These are phyloP conservation scores for Mycena chlorophos DNA, from an alignment of 768 basidiomycete genomes.

Conservation along the genomic window DNA sequence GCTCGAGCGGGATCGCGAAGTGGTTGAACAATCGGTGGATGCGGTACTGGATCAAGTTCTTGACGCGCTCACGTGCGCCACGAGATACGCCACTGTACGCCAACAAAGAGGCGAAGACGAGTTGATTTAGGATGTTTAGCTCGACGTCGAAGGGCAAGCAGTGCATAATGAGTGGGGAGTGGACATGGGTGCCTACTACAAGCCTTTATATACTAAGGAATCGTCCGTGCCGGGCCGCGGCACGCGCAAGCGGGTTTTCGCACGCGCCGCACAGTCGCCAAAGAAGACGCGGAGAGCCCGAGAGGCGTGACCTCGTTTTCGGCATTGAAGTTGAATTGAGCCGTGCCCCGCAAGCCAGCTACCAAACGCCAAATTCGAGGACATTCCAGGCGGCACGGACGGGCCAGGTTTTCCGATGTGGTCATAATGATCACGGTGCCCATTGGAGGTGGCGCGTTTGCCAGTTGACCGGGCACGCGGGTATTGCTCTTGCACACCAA, in stretches of 20 bases:
- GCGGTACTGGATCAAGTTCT: neutral
- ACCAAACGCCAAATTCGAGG: neutral
- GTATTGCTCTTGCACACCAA: neutral
- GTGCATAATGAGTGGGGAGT: neutral
- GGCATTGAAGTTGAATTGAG: neutral
- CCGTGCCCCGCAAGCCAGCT: neutral
- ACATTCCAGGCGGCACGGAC: neutral
- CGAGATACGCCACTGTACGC: neutral
- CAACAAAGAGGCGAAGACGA: neutral
- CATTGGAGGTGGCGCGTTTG: neutral
- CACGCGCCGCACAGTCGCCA: neutral
- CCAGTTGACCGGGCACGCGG: neutral
- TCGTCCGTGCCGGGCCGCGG: neutral
- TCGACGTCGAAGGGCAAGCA: neutral
- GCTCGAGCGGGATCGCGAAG: neutral
- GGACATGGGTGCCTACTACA: neutral
- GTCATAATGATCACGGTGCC: neutral
- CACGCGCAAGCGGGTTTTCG: neutral
- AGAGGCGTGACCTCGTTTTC: neutral
- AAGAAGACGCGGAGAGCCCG: neutral
- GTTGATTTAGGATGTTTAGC: neutral
- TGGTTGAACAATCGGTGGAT: neutral
- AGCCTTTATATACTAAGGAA: neutral
- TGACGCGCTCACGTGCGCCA: neutral
- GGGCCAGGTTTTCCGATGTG: neutral